Base-by-base conservation (phyloP, 2,329 filamentous ascomycete species). In the Fusarium xyrophilum region DNA sequence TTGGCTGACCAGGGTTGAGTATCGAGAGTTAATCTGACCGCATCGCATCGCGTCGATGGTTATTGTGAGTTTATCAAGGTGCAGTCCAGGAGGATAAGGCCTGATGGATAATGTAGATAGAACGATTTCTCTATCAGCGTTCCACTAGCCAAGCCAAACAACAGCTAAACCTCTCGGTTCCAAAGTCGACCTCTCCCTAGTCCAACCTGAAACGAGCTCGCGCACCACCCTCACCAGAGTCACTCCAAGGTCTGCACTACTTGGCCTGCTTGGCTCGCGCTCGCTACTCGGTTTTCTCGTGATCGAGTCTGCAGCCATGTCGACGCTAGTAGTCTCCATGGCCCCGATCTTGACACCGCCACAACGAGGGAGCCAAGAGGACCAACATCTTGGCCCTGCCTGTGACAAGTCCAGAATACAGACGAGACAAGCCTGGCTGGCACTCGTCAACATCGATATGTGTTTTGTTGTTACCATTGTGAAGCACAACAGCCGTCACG, bases 311-410 rank as follows among this genome's bases (percentile, higher is more conserved):
- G 48, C 30, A 42, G 35, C 28, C 46, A 47, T 44, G 17, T 15
- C 36, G 13, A 19, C 58, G 38, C 60, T 63, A 65, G 60, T 63
- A 65, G 60, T 71, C 58, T 63, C 63, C 42, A 23, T 55, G 33
- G 36, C 51, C 60, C 71, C 68, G 71, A 73, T 73, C 69, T 53
- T 71, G 69, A 71, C 61, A 72, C 71, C 61, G 55, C 69, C 66
- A 59, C 47, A 43, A 52, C 43, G 43, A 51, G 44, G 32, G 36
- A 23, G 28, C 50, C 50, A 44, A 36, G 38, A 58, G 60, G 36
- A 60, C 60, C 59, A 19, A 50, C 19, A 36, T 32, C 48, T 55
- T 66, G 40, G 56, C 55, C 51, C 4, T 39, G 43, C 36, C 58
- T 68, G 60, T 52, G 65, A 68, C 65, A 56, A 64, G 43, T 52